Evolutionary conservation across 169 alveolate species (phyloP), one percentile per base, ranked within the genome.

Genomic region (Sarcocystis neurona): DNA sequence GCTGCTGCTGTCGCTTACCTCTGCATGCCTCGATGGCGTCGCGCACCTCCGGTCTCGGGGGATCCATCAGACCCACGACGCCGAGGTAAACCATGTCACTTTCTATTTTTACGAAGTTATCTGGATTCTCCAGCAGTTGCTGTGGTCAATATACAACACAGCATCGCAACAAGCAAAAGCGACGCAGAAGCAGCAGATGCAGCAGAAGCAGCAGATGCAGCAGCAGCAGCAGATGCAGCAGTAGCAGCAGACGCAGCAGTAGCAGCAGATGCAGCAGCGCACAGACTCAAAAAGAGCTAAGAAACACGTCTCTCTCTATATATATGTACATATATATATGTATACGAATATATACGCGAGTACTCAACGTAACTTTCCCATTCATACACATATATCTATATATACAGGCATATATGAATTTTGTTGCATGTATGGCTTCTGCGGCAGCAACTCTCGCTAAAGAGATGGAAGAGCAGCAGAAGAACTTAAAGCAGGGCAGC

Each of bases 1-100:
- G n/a, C n/a, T n/a, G n/a, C n/a, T n/a, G n/a, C n/a, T n/a, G 20
- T 58, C 41, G 63, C 78, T 34, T 43, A 86, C 90, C 90, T 68
- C 90, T 70, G 93, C 99, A 98, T 74, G 95, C 95, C 90, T 91
- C 92, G 46, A 99, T 98, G 37, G 99, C 97, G 68, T 87, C 92
- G 72, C 92, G 92, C 27, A 98, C 99, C 92, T 98, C 99, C 32
- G 98, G 98, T 88, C 99, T 94, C 18, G 99, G 99, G 5, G 99
- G 99, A 92, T 99, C 99, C 90, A 96, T 94, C 44, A 99, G 96
- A 6, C 99, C 99, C 32, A 98, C 97, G 23, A 98, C 94, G 43
- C 99, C 99, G 43, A 98, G 85, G 93, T 97, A 97, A 8, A 95
- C 93, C 48, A 89, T 56, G 78, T 39, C 47, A 80, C 74, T 48